phyloP scores from a whole-genome alignment of 139 green algal genomes.

The Choricystis sp. region DNA sequence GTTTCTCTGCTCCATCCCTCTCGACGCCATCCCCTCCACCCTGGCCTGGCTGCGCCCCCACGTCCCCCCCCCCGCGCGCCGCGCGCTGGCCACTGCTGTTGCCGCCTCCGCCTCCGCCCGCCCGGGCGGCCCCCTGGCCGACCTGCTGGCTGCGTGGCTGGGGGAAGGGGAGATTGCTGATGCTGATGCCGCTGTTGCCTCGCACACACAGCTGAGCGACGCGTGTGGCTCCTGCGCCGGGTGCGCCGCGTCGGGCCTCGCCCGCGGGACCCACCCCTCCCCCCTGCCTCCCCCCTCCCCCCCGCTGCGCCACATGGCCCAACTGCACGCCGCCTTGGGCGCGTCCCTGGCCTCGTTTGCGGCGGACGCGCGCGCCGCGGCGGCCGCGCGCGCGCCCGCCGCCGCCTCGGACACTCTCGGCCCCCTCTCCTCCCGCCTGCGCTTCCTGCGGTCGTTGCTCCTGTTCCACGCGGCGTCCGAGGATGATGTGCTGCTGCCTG shows the following conservation, averaged over 20 bases:
- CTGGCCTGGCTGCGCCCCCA: conserved; percentile 49
- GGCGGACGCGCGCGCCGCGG: conserved; percentile 35
- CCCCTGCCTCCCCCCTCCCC: conserved; percentile 1
- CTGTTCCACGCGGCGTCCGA: conserved; percentile 74
- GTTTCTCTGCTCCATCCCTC: conserved; percentile 91
- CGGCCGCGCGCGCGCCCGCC: not conserved
- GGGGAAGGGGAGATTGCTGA: no score
- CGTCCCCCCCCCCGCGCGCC: not conserved
- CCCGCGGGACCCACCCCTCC: not conserved
- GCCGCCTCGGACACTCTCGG: conserved; percentile 21
- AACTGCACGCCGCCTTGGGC: conserved; percentile 70
- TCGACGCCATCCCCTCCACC: conserved; percentile 57
- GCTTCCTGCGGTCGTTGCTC: conserved; percentile 78
- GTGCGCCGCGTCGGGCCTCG: not conserved
- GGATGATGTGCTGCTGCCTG: conserved; percentile 48
- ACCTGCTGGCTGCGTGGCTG: not conserved
- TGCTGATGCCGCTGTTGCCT: no score
- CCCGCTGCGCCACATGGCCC: conserved; percentile 47
- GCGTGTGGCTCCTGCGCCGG: not conserved
- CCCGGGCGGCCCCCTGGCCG: not conserved
- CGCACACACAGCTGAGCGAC: no score
- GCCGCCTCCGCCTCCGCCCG: no score
- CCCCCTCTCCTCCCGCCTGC: conserved; percentile 48
- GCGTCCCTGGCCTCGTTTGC: conserved; percentile 59
- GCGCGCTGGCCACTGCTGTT: no score